A percentile compares a stretch with the other conserved stretches of the same genome.
phyloP scores from a whole-genome alignment of 495 filamentous ascomycete species.

The Neurospora sp. region DNA sequence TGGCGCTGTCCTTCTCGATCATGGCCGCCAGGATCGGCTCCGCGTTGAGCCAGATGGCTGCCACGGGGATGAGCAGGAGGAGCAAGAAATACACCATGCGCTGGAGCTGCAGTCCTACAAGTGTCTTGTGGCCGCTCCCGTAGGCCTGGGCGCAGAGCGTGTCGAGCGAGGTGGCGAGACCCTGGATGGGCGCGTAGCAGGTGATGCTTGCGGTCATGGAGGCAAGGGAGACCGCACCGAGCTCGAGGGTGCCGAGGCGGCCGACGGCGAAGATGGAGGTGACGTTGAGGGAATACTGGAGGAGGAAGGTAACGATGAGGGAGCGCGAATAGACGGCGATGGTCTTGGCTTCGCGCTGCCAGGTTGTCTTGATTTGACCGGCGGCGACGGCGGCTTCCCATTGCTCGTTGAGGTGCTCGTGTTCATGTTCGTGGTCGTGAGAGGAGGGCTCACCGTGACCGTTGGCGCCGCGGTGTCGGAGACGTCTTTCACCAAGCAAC shows the following conservation, averaged over 20 bases:
- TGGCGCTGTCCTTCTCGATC: constrained; percentile 49
- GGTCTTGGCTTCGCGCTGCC: constrained; percentile 72
- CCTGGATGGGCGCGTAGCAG: constrained; percentile 62
- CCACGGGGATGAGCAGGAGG: constrained; percentile 51
- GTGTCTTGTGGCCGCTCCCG: constrained; percentile 55
- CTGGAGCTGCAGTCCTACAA: constrained; percentile 65
- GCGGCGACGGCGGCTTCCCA: constrained; percentile 75
- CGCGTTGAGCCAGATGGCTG: constrained; percentile 47
- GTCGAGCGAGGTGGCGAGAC: constrained; percentile 59
- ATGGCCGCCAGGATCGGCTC: constrained; percentile 47
- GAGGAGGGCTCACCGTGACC: neutral
- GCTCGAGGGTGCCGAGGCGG: constrained; percentile 50
- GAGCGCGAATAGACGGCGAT: constrained; percentile 45
- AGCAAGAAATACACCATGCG: constrained; percentile 60
- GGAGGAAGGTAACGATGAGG: constrained; percentile 56
- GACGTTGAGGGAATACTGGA: constrained; percentile 68
- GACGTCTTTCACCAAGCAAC: constrained; percentile 15
- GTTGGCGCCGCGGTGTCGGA: neutral
- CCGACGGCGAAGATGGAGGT: constrained; percentile 60
- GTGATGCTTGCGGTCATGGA: constrained; percentile 69
- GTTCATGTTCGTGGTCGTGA: constrained; percentile 3
- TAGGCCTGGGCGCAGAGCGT: constrained; percentile 71
- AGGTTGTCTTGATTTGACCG: constrained; percentile 72
- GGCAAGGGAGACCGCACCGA: constrained; percentile 55
- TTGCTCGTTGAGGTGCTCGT: constrained; percentile 41